Evolutionary conservation across 163 green algal species (phyloP), one percentile per base, ranked within the genome.

Genomic region (Prototheca stagnorum): DNA sequence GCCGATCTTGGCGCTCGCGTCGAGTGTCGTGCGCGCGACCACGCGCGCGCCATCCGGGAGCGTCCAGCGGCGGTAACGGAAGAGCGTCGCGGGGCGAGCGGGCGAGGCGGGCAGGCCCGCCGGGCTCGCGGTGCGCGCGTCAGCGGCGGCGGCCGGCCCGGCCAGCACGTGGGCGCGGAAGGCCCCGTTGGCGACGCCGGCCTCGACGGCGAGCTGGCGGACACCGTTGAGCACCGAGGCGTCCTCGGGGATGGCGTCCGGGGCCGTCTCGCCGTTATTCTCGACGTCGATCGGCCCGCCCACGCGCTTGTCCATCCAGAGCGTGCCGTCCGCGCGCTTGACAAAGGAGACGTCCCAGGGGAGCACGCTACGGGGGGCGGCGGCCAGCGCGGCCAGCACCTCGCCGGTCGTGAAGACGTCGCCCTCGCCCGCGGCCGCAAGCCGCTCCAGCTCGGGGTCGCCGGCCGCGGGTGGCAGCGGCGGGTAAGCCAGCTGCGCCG

Each of bases 351-450:
- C 26, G 44, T 70, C 60, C 90, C 90, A 99, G 36, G 73, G 82
- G 76, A 94, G 95, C 22, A 89, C 74, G 22, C 72, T 88, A n/a
- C 79, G 79, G 27, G 78, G 54, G 6, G 85, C 79, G 59, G 81
- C 92, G 90, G 98, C 97, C 25, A 99, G 77, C 29, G 84, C 82
- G 37, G 83, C 75, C 28, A 99, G 61, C 59, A 98, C 74, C 6
- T 62, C 53, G 65, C 97, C 90, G 0, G 85, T 95, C 29, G 82
- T 73, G 66, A 94, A 97, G 61, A 97, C 85, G 16, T 62, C 63
- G 29, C 39, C 82, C 36, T 64, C 58, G 51, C 68, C 64, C 47
- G 82, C 61, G 3, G 51, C 53, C 3, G 81, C 81, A 26, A 91
- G 53, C 73, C 42, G 42, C 59, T 72, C 61, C 51, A 64, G 25